Percentiles rank a stretch among this genome's conserved stretches.
These are phyloP conservation scores for Pyronema omphalodes DNA, from an alignment of 495 filamentous ascomycete species.

Conservation along the genomic window DNA sequence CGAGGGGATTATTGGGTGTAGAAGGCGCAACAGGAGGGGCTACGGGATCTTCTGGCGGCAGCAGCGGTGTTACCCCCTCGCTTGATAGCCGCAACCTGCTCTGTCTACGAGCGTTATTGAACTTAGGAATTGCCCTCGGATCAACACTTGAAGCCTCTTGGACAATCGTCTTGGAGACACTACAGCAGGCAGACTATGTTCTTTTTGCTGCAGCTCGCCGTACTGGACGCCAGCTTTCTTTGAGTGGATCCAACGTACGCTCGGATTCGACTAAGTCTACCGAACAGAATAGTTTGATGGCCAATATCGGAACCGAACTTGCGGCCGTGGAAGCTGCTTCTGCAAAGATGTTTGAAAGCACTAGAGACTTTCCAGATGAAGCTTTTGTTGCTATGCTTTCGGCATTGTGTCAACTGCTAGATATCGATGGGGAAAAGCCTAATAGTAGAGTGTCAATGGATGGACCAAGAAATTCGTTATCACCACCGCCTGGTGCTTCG, in stretches of 20 bases:
- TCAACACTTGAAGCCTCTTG: slow-evolving; percentile 70
- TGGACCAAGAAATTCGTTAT: slow-evolving; percentile 17
- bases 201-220: slow-evolving; percentile 36
- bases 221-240: slow-evolving; percentile 19
- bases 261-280: slow-evolving; percentile 19
- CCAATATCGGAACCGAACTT: slow-evolving; percentile 59
- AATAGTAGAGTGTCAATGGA: slow-evolving; percentile 15
- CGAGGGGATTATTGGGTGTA: slow-evolving; percentile 43
- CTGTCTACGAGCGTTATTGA: slow-evolving; percentile 74
- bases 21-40: slow-evolving; percentile 39
- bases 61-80: slow-evolving; percentile 27
- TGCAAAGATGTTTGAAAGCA: slow-evolving; percentile 72
- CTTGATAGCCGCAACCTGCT: slow-evolving; percentile 78
- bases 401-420: slow-evolving; percentile 50
- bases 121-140: slow-evolving; percentile 84
- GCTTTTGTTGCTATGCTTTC: slow-evolving; percentile 61
- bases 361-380: slow-evolving; percentile 63
- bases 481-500: slow-evolving; percentile 25
- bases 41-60: slow-evolving; percentile 31
- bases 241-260: slow-evolving; percentile 24
- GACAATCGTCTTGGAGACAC: slow-evolving; percentile 75
- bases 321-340: slow-evolving; percentile 80
- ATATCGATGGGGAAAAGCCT: slow-evolving; percentile 26
- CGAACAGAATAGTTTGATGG: slow-evolving; percentile 26
- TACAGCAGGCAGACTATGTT: slow-evolving; percentile 78